phyloP scores from a whole-genome alignment of 495 filamentous ascomycete species.

The Penicillium steckii region DNA sequence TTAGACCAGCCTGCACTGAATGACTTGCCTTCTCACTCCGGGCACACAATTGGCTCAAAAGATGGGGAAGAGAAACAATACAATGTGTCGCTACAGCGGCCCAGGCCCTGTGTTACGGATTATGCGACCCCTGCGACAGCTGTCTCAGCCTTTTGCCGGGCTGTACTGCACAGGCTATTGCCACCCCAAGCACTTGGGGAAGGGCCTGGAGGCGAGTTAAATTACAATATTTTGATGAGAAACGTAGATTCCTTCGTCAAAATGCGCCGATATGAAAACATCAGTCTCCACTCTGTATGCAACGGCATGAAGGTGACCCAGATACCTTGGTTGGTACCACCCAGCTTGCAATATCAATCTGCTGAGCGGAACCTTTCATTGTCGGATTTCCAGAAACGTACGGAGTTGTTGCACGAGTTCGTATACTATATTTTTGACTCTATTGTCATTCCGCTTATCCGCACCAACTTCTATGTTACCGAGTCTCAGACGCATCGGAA shows the following conservation, averaged over 20 bases:
- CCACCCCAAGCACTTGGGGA: conserved; percentile 74
- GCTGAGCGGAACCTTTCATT: conserved; percentile 54
- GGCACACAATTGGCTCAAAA: not conserved
- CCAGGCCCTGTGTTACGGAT: conserved; percentile 54
- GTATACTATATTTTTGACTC: conserved; percentile 93
- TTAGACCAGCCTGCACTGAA: not conserved
- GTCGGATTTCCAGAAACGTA: conserved; percentile 74
- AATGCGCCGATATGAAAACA: conserved; percentile 75
- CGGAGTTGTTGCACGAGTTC: conserved; percentile 78
- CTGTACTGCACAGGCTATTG: conserved; percentile 70
- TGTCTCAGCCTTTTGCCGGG: conserved; percentile 86
- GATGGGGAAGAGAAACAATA: not conserved
- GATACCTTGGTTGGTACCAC: conserved; percentile 72
- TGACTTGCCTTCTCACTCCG: not conserved
- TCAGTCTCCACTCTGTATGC: conserved; percentile 39
- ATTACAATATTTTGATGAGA: conserved; percentile 58
- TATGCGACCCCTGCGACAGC: conserved; percentile 66
- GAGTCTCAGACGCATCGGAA: conserved; percentile 81
- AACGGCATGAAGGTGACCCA: conserved; percentile 50
- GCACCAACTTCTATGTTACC: conserved; percentile 89
- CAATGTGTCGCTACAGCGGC: conserved; percentile 2
- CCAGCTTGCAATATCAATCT: conserved; percentile 18
- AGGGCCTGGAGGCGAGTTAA: conserved; percentile 50
- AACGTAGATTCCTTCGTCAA: conserved; percentile 75
- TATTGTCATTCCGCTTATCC: conserved; percentile 81